phyloP scores from a whole-genome alignment of 352 stramenopile species.

The Phytophthora cajani region DNA sequence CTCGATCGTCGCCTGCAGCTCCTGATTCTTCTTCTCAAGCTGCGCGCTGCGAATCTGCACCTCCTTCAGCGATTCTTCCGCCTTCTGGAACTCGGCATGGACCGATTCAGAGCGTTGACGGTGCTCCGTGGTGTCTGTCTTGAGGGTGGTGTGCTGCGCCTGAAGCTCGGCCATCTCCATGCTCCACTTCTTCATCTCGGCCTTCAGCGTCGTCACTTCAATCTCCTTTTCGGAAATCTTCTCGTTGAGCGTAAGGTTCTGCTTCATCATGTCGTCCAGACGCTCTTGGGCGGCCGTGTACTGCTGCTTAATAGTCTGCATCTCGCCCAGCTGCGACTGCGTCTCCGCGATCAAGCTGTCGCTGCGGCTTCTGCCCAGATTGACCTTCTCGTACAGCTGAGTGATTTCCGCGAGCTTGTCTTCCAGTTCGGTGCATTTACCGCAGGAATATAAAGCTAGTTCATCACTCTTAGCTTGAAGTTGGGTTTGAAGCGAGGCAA shows the following conservation, averaged over 20 bases:
- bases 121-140: conserved; percentile 51
- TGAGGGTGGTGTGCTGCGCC: conserved; percentile 44
- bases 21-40: conserved; percentile 67
- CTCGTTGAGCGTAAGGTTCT: conserved; percentile 67
- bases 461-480: conserved; percentile 48
- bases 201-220: conserved; percentile 48
- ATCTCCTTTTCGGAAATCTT: conserved; percentile 64
- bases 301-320: conserved; percentile 54
- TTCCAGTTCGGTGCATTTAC: conserved; percentile 50
- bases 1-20: conserved; percentile 50
- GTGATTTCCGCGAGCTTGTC: conserved; percentile 58
- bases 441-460: conserved; percentile 37
- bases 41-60: conserved; percentile 46
- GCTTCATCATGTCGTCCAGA: conserved; percentile 51
- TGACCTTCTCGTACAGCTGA: conserved; percentile 66
- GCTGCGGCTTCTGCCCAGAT: conserved; percentile 60
- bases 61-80: conserved; percentile 40
- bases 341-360: conserved; percentile 66
- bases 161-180: conserved; percentile 51
- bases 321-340: conserved; percentile 45
- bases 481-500: conserved; percentile 39
- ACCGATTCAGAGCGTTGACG: conserved; percentile 54
- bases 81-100: conserved; percentile 54
- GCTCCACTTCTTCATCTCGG: conserved; percentile 54
- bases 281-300: conserved; percentile 44